Evolutionary conservation across 192 early-diverging fungal species (phyloP), one percentile per base, ranked within the genome.

Genomic region (Coemansia sp.): DNA sequence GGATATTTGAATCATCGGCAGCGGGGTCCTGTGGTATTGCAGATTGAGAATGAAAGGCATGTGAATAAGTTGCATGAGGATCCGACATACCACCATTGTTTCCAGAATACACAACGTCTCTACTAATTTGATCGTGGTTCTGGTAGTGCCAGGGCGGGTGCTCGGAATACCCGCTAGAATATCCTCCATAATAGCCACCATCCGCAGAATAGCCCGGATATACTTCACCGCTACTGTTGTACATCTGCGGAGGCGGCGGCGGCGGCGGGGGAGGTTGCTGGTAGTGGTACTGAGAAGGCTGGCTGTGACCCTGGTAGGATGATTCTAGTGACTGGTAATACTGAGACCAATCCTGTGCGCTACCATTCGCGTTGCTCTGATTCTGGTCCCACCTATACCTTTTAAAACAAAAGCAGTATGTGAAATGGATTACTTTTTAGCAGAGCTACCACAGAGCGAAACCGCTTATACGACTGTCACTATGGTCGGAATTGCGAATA

Each of bases 321-420:
- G 71, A 27, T 47, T 80, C 77, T 4, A 80, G 53, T 0, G 60
- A 68, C 61, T 80, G 71, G 54, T 80, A 80, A 31, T 80, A 80
- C 30, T 74, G 71, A 22, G 77, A 57, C 77, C 77, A 80, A 64
- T 80, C 67, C 58, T 76, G 68, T 10, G 67, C 58, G 59, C 44
- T 60, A 54, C 31, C 31, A 7, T 49, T 61, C 60, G 27, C 24
- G 18, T 34, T 41, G 32, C 34, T 44, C 56, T 69, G 67, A 10
- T 49, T 19, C 49, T 80, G 77, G 50, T 68, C 61, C 77, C 77
- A 80, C 71, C 77, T 80, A 80, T 22, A 64, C 18, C 19, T 14
- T 10, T 47, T 64, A 48, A 48, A 68, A 24, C 12, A 44, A 26
- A 47, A 61, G 16, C 16, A 19, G 30, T 4, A 28, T 14, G 9